phyloP scores from a whole-genome alignment of 2,329 filamentous ascomycete genomes.

The Fusarium cicatricum region DNA sequence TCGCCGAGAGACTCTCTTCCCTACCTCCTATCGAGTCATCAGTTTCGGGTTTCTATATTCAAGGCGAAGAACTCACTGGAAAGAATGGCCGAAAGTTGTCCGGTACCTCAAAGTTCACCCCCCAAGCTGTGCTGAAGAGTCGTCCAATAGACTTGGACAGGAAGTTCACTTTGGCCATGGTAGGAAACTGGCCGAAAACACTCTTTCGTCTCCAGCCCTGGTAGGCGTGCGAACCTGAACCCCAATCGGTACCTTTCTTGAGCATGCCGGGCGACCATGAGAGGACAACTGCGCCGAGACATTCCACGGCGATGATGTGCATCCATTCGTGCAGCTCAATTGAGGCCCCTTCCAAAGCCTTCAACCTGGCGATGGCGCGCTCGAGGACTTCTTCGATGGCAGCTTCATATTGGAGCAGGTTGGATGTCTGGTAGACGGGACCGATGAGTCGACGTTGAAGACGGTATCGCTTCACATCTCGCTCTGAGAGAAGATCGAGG shows the following conservation, averaged over 20 bases:
- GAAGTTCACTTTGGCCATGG: conserved; percentile 50
- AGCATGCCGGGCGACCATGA: conserved; percentile 62
- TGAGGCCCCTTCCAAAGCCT: conserved; percentile 47
- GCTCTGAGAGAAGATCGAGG: conserved; percentile 61
- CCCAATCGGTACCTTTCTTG: conserved; percentile 53
- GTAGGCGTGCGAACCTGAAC: conserved; percentile 59
- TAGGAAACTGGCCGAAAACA: conserved; percentile 60
- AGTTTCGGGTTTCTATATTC: background rate
- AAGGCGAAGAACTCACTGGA: conserved; percentile 46
- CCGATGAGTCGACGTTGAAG: conserved; percentile 60
- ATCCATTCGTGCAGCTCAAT: conserved; percentile 64
- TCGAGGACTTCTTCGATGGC: conserved; percentile 53
- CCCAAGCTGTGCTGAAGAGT: conserved; percentile 54
- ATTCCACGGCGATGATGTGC: conserved; percentile 64
- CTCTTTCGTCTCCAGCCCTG: conserved; percentile 61
- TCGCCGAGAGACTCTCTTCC: conserved; percentile 45
- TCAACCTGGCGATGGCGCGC: conserved; percentile 48
- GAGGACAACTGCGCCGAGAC: conserved; percentile 58
- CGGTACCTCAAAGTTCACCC: conserved; percentile 54
- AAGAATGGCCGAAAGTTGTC: conserved; percentile 59
- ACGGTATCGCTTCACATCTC: conserved; percentile 56
- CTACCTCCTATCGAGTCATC: conserved; percentile 43
- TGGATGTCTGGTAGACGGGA: conserved; percentile 55
- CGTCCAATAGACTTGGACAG: conserved; percentile 49
- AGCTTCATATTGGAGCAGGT: conserved; percentile 52